Percentiles rank a stretch among this genome's conserved stretches.
These are phyloP conservation scores for Trypanosoma rangeli DNA, from an alignment of 208 protist species.

Conservation along the genomic window DNA sequence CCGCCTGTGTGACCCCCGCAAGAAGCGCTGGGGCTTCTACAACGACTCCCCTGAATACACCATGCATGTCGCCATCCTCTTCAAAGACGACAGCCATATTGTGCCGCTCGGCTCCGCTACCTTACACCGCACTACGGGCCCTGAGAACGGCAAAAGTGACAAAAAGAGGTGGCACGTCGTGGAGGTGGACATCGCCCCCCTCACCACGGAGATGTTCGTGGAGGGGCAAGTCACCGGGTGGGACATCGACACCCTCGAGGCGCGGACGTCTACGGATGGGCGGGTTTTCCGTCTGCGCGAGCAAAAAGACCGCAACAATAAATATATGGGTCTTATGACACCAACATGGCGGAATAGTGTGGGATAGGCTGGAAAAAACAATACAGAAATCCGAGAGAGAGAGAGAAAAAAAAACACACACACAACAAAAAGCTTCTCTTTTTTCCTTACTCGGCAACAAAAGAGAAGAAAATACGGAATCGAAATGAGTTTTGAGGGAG, in stretches of 20 bases:
- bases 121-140: conserved; percentile 77
- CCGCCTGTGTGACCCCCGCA: conserved; percentile 58
- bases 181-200: conserved; percentile 70
- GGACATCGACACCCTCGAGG: conserved; percentile 81
- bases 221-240: conserved; percentile 71
- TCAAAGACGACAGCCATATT: conserved; percentile 82
- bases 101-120: conserved; percentile 65
- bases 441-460: too few species aligned
- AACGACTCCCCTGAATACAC: conserved; percentile 72
- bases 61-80: conserved; percentile 81
- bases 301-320: neutral
- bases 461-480: too few species aligned
- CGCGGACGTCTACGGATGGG: conserved; percentile 51
- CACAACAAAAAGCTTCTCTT: too few species aligned
- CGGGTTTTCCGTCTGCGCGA: conserved; percentile 49
- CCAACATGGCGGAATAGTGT: too few species aligned
- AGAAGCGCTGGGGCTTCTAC: conserved; percentile 73
- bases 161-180: conserved; percentile 79
- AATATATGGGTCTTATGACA: too few species aligned
- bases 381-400: too few species aligned
- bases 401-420: too few species aligned
- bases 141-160: conserved; percentile 68
- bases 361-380: too few species aligned
- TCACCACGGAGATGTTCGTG: conserved; percentile 74
- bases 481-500: too few species aligned